Evolutionary conservation across 441 rosid genomes (phyloP).

Genomic region (Arabidopsis lyrata): DNA sequence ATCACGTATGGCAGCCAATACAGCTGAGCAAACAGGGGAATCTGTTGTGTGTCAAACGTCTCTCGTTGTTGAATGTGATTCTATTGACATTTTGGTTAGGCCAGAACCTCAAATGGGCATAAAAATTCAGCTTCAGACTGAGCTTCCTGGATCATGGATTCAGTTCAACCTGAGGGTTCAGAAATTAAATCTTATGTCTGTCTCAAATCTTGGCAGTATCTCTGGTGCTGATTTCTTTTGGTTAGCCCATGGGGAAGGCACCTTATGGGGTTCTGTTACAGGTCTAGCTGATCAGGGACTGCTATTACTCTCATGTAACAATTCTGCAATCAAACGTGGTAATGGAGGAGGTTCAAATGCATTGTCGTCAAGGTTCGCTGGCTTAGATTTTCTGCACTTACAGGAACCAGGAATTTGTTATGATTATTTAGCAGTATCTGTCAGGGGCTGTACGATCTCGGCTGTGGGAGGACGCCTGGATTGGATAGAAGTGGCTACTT

Average conservation of each 20-base stretch:
- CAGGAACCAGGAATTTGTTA: conserved; percentile 65
- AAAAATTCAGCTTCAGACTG: conserved; percentile 71
- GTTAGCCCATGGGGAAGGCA: conserved; percentile 88
- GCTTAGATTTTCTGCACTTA: conserved; percentile 78
- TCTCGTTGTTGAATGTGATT: conserved; percentile 79
- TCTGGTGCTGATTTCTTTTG: conserved; percentile 73
- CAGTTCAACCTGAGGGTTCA: conserved; percentile 66
- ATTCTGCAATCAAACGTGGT: conserved; percentile 89
- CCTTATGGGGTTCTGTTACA: conserved; percentile 77
- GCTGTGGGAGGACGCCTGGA: conserved; percentile 96
- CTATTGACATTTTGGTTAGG: conserved; percentile 71
- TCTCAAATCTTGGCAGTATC: conserved; percentile 79
- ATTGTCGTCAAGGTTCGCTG: conserved; percentile 85
- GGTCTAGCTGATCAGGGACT: conserved; percentile 65
- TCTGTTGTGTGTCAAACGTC: conserved; percentile 62
- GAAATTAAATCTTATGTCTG: conserved; percentile 71
- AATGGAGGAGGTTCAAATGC: conserved; percentile 97
- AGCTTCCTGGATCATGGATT: conserved; percentile 94
- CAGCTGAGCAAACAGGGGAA: conserved; percentile 43
- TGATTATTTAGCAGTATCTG: conserved; percentile 64
- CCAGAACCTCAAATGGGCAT: conserved; percentile 61
- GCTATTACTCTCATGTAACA: conserved; percentile 86
- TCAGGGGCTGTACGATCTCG: conserved; percentile 84
- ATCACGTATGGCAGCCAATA: conserved; percentile 47
- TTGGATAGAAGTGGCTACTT: conserved; percentile 80